Evolutionary conservation across 768 basidiomycete genomes (phyloP).

Genomic region (Podaxis sp.): DNA sequence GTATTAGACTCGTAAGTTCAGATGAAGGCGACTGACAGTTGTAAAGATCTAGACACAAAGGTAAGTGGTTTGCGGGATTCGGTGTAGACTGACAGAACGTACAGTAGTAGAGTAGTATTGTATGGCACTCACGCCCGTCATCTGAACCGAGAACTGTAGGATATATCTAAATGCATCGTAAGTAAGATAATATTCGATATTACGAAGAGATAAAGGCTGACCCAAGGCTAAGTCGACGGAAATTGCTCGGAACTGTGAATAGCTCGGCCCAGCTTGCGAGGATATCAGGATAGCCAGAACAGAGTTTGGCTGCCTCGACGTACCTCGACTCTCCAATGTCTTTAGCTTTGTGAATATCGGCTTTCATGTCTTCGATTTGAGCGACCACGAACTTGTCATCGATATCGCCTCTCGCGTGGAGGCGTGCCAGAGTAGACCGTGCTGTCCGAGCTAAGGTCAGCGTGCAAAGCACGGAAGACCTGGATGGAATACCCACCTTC

Average conservation of each 20-base stretch:
- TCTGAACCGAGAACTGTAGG: constrained; percentile 57
- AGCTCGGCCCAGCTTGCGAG: constrained; percentile 36
- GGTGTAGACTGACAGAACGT: not conserved
- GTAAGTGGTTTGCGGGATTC: not conserved
- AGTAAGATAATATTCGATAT: constrained; percentile 10
- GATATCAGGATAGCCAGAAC: not conserved
- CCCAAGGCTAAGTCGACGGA: constrained; percentile 46
- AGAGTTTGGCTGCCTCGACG: not conserved
- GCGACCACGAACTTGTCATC: constrained; percentile 47
- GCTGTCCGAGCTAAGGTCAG: constrained; percentile 20
- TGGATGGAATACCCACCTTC: constrained; percentile 32
- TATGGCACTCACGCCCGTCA: constrained; percentile 60
- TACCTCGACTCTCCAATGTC: constrained; percentile 42
- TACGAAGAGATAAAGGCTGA: constrained; percentile 17
- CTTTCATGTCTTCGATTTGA: constrained; percentile 45
- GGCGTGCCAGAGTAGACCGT: constrained; percentile 42
- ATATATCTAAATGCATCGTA: constrained; percentile 31
- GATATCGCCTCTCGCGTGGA: constrained; percentile 51
- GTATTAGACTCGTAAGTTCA: not conserved
- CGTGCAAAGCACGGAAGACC: not conserved
- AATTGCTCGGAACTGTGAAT: constrained; percentile 42
- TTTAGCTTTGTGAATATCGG: constrained; percentile 32
- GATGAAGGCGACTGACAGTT: constrained; percentile 26
- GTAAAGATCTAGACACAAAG: constrained; percentile 31
- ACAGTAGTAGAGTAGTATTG: constrained; percentile 53